Conservation (phyloP, 2,329 filamentous ascomycete genomes). For the Coleophoma crateriformis region DNA sequence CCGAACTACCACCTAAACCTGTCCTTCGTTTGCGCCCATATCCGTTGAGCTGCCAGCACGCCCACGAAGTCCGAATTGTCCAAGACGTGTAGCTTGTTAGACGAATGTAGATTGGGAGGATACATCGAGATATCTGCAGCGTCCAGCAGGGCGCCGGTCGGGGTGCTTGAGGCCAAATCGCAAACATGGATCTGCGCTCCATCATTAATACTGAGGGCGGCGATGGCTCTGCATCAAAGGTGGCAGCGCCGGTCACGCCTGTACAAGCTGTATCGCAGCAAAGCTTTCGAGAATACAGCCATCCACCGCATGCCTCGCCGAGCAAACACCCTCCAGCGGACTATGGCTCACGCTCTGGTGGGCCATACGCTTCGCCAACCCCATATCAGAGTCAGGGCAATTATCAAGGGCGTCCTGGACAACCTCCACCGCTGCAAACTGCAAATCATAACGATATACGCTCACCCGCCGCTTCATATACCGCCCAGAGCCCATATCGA, state of each 20-base stretch:
- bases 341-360: slow-evolving; percentile 19
- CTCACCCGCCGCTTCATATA: slow-evolving; percentile 33
- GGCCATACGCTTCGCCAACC: slow-evolving; percentile 24
- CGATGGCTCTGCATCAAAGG: slow-evolving; percentile 17
- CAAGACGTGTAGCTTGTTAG: slow-evolving; percentile 9
- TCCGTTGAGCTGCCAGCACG: slow-evolving; percentile 8
- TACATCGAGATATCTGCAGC: slow-evolving; percentile 15
- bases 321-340: slow-evolving; percentile 26
- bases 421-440: slow-evolving; percentile 36
- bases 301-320: slow-evolving; percentile 20
- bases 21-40: slow-evolving; percentile 15
- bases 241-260: slow-evolving; percentile 24
- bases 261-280: slow-evolving; percentile 20
- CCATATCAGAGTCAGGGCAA: slow-evolving; percentile 16
- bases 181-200: slow-evolving; percentile 44
- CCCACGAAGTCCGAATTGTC: slow-evolving; percentile 1
- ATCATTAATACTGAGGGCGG: slow-evolving; percentile 40
- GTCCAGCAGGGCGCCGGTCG: slow-evolving; percentile 16
- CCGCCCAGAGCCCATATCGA: slow-evolving; percentile 27
- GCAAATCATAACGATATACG: slow-evolving; percentile 30
- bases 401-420: slow-evolving; percentile 24
- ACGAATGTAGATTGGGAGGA: slow-evolving; percentile 14
- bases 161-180: slow-evolving; percentile 16
- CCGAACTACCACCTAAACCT: no score
- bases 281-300: slow-evolving; percentile 24